These are phyloP conservation scores for Athelia psychrophila DNA, from an alignment of 1,284 basidiomycete species.

Conservation along the genomic window DNA sequence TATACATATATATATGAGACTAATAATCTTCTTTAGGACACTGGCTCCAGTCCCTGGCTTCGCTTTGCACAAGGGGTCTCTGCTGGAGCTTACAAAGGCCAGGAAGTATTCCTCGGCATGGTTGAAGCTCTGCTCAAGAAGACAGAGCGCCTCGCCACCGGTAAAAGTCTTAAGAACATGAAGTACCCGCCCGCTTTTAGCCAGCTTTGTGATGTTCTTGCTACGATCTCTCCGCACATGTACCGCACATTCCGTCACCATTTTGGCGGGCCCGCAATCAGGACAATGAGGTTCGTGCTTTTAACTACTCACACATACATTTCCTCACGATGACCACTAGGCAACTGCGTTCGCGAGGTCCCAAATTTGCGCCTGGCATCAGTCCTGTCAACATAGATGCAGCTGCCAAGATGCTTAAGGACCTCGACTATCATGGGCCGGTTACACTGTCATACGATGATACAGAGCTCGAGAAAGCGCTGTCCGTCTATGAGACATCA, in stretches of 20 bases:
- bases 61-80: constrained; percentile 15
- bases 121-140: constrained; percentile 17
- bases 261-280: constrained; percentile 9
- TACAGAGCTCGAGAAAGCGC: constrained; percentile 13
- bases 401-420: constrained; percentile 4
- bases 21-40: constrained; percentile 6
- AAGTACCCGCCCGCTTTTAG: constrained; percentile 11
- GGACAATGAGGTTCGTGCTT: neutral
- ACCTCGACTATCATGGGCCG: constrained; percentile 13
- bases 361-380: constrained; percentile 13
- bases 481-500: constrained; percentile 7
- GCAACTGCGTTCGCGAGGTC: constrained; percentile 6
- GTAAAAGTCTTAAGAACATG: constrained; percentile 15
- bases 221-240: constrained; percentile 5
- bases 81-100: constrained; percentile 10
- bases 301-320: too few species aligned
- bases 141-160: constrained; percentile 7
- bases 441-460: constrained; percentile 18
- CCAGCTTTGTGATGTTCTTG: constrained; percentile 12
- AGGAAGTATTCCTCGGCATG: constrained; percentile 14
- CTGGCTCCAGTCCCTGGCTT: constrained; percentile 12
- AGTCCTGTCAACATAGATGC: constrained; percentile 7
- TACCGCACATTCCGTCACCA: constrained; percentile 11
- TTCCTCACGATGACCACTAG: neutral
- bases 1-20: neutral